Conservation (phyloP, 208 protist genomes). For the Crithidia acanthocephali region DNA sequence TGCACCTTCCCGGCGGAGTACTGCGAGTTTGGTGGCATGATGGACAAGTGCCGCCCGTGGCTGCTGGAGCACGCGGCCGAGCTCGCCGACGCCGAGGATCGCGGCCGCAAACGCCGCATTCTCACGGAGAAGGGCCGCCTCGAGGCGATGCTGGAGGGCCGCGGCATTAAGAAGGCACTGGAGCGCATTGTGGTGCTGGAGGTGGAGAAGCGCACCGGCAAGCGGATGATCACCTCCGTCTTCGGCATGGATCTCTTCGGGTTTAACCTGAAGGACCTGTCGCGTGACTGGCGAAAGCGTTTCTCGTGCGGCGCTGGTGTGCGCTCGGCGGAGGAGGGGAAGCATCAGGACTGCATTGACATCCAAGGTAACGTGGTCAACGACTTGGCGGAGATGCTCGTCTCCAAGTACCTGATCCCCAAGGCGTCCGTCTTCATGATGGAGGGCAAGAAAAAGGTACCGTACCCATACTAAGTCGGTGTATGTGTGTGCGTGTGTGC, state of each 20-base stretch:
- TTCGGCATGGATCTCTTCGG: conserved; percentile 89
- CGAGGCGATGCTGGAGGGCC: conserved; percentile 75
- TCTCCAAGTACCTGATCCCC: conserved; percentile 78
- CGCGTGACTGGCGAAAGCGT: conserved; percentile 81
- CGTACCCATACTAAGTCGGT: conserved; percentile 35
- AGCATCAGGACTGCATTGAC: conserved; percentile 76
- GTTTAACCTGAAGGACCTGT: conserved; percentile 84
- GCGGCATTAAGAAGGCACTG: conserved; percentile 80
- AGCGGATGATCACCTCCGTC: conserved; percentile 75
- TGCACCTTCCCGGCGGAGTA: conserved; percentile 93
- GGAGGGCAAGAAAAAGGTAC: conserved; percentile 81
- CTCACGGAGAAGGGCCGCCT: conserved; percentile 86
- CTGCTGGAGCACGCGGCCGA: conserved; percentile 86
- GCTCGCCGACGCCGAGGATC: conserved; percentile 81
- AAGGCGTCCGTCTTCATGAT: conserved; percentile 72
- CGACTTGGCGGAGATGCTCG: conserved; percentile 75
- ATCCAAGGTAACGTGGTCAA: conserved; percentile 80
- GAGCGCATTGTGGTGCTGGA: conserved; percentile 78
- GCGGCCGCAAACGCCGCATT: conserved; percentile 77
- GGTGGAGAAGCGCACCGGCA: conserved; percentile 58
- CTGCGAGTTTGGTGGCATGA: conserved; percentile 92
- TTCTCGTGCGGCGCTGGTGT: conserved; percentile 89
- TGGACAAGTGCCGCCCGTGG: conserved; percentile 92
- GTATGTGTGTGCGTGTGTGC: neutral
- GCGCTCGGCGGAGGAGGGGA: conserved; percentile 58